Percentiles rank a stretch among this genome's conserved stretches.
phyloP scores from a whole-genome alignment of 2,329 filamentous ascomycete genomes.

The Beauveria scarabaeidicola region DNA sequence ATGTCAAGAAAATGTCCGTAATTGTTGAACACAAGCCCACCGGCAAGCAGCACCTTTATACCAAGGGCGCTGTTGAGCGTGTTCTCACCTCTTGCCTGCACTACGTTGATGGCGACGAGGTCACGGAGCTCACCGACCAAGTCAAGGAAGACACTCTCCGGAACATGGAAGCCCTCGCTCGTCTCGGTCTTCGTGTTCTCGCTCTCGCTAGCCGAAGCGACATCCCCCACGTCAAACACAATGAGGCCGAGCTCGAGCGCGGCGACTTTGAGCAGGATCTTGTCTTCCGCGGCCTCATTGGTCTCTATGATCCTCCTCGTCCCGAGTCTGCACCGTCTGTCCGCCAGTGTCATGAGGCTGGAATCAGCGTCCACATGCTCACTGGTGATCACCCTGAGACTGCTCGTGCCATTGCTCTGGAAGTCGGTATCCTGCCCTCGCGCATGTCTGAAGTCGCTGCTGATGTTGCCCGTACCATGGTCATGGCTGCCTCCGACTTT shows the following conservation, averaged over 20 bases:
- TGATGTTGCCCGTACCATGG: slow-evolving; percentile 50
- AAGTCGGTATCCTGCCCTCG: slow-evolving; percentile 53
- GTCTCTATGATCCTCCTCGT: slow-evolving; percentile 65
- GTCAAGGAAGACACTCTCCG: slow-evolving; percentile 48
- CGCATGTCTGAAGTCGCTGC: slow-evolving; percentile 41
- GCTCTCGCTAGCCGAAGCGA: slow-evolving; percentile 49
- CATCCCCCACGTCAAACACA: slow-evolving; percentile 25
- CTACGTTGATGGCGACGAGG: slow-evolving; percentile 36
- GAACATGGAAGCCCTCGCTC: slow-evolving; percentile 61
- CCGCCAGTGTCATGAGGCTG: slow-evolving; percentile 48
- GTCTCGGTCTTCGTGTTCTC: slow-evolving; percentile 60
- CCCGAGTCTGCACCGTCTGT: slow-evolving; percentile 56
- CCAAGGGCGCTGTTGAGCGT: slow-evolving; percentile 62
- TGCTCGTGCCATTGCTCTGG: slow-evolving; percentile 53
- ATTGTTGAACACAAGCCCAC: slow-evolving; percentile 43
- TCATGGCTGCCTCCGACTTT: slow-evolving; percentile 60
- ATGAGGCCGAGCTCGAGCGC: slow-evolving; percentile 39
- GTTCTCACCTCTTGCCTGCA: slow-evolving; percentile 54
- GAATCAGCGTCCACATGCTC: slow-evolving; percentile 60
- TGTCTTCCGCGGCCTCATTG: slow-evolving; percentile 59
- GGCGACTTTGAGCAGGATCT: slow-evolving; percentile 52
- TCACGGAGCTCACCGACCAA: slow-evolving; percentile 40
- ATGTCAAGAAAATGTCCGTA: slow-evolving; percentile 69
- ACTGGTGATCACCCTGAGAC: slow-evolving; percentile 61
- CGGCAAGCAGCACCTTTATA: slow-evolving; percentile 42